Percentiles rank a stretch among this genome's conserved stretches.
phyloP scores from a whole-genome alignment of 768 basidiomycete species.

The Lentinus brumalis region DNA sequence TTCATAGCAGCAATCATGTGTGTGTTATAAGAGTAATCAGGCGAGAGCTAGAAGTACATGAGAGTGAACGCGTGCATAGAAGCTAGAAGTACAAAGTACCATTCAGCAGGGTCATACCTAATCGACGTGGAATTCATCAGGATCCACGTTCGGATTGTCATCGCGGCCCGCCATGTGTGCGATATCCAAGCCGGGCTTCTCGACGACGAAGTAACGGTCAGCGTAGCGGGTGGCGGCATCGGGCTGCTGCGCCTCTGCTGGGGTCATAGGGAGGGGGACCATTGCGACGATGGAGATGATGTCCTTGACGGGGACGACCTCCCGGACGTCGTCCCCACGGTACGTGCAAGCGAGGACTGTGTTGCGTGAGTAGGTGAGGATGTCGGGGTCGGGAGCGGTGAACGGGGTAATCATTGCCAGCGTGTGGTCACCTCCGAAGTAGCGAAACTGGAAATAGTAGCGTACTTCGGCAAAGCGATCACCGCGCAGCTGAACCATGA shows the following conservation, averaged over 20 bases:
- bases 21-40: too few relatives aligned
- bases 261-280: constrained; percentile 3
- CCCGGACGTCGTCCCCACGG: neutral
- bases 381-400: neutral
- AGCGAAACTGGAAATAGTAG: neutral
- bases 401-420: neutral
- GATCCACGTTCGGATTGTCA: neutral
- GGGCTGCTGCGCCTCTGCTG: neutral
- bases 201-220: neutral
- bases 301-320: neutral
- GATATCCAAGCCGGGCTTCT: constrained; percentile 3
- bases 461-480: neutral
- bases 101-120: too few relatives aligned
- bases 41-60: too few relatives aligned
- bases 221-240: neutral
- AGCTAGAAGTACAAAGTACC: too few relatives aligned
- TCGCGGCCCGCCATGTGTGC: neutral
- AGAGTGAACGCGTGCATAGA: too few relatives aligned
- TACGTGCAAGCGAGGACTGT: neutral
- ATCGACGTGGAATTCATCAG: neutral
- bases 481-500: neutral
- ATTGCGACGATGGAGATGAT: constrained; percentile 13
- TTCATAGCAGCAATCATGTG: too few relatives aligned
- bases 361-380: neutral
- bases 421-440: neutral